Base-by-base conservation (phyloP, 2,329 filamentous ascomycete genomes). In the Paraconiothyrium sp. region DNA sequence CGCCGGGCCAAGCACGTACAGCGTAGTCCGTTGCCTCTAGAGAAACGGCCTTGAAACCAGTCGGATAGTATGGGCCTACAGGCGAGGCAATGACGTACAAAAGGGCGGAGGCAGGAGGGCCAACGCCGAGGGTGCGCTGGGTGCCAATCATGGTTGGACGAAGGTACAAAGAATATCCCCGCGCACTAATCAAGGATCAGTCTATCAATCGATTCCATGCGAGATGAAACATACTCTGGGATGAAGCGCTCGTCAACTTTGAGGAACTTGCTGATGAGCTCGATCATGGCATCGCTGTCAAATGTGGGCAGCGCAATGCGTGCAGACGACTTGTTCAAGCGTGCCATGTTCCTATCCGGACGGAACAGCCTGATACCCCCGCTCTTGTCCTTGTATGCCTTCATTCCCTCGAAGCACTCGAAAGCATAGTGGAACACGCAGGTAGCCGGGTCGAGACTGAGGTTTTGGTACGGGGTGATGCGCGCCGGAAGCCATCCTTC, bases 371-470 rank as follows among this genome's bases (percentile, higher is more conserved):
- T 90, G 70, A 97, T 88, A 62, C 89, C 83, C 71, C 92, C 92
- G 47, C 88, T 78, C 73, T 86, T 88, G 82, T 97, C 93, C 81
- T 94, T 96, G 86, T 99, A 99, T 62, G 95, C 95, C 85, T 99
- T 99, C 93, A 98, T 97, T 71, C 95, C 95, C 84, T 99, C 95
- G 81, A 99, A 99, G 79, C 92, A 95, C 81, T 96, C 92, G 77
- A 98, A 98, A 52, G 93, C 95, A 81, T 99, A 99, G 86, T 99
- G 95, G 83, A 99, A 94, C 65, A 98, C 95, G 82, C 94, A 98
- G 37, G 93, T 95, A 47, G 95, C 93, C 30, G 95, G 95, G 80
- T 98, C 95, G 72, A 99, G 90, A 49, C 92, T 94, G 71, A 99
- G 92, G 82, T 97, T 97, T 82, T 97, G 93, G 85, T 98, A 98